Evolutionary conservation across 2,329 filamentous ascomycete species (phyloP).

Genomic region (Penicillium thymicola): DNA sequence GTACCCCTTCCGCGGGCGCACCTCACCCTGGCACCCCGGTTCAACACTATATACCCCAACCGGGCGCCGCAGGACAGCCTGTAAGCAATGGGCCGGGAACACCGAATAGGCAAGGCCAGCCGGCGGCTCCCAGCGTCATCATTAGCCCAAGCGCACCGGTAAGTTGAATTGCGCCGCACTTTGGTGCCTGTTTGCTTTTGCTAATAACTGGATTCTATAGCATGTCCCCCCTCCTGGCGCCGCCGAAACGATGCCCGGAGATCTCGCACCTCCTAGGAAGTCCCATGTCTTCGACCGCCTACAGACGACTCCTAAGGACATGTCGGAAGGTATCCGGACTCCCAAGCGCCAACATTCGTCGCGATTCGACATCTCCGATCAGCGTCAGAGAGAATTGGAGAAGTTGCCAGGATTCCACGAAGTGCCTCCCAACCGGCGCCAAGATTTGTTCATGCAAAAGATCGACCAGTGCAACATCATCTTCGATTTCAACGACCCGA

Average conservation of each 20-base stretch:
- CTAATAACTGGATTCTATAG: constrained; percentile 45
- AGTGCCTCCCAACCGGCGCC: constrained; percentile 87
- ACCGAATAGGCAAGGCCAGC: constrained; percentile 59
- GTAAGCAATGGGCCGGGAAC: constrained; percentile 56
- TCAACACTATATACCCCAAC: constrained; percentile 40
- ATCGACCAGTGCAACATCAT: constrained; percentile 99
- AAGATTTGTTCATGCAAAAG: constrained; percentile 99
- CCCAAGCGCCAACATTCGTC: constrained; percentile 97
- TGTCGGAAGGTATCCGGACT: constrained; percentile 90
- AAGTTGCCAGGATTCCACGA: constrained; percentile 98
- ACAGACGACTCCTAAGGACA: constrained; percentile 92
- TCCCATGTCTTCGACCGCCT: constrained; percentile 83
- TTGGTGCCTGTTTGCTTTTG: background rate
- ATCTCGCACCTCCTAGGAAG: constrained; percentile 94
- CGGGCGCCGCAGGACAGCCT: constrained; percentile 34
- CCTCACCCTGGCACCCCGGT: constrained; percentile 29
- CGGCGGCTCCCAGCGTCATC: constrained; percentile 79
- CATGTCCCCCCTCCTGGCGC: constrained; percentile 90
- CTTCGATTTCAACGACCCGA: constrained; percentile 98
- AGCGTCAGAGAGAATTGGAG: constrained; percentile 82
- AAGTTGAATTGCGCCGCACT: constrained; percentile 42
- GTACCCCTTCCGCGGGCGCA: constrained; percentile 27
- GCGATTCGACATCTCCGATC: constrained; percentile 94
- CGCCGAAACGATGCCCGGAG: constrained; percentile 96
- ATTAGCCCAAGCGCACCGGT: constrained; percentile 93